Evolutionary conservation across 768 basidiomycete species (phyloP).

Genomic region (Amanita jacksonii): DNA sequence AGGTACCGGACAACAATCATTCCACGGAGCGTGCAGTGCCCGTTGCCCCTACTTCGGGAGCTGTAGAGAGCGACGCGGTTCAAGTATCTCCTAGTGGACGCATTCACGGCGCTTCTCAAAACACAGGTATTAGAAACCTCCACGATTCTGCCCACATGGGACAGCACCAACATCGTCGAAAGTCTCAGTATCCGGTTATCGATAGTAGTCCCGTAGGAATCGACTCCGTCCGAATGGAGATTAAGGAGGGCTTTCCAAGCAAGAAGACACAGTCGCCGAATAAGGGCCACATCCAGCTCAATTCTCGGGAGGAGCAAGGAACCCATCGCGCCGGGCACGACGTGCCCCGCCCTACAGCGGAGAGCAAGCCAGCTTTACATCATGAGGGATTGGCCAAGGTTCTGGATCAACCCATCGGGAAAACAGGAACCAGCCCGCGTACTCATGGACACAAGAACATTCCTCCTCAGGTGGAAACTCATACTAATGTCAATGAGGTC

Average conservation of each 20-base stretch:
- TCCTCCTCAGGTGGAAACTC: neutral
- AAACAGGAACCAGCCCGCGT: neutral
- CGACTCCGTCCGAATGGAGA: neutral
- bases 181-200: neutral
- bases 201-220: neutral
- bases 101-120: neutral
- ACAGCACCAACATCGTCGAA: neutral
- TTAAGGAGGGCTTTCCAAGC: neutral
- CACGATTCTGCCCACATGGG: neutral
- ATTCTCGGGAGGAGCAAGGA: neutral
- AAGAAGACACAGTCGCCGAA: neutral
- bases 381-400: constrained; percentile 6
- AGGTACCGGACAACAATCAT: neutral
- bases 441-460: neutral
- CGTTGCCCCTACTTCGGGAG: neutral
- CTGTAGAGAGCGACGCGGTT: neutral
- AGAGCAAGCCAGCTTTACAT: neutral
- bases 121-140: neutral
- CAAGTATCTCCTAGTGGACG: neutral
- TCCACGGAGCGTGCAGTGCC: neutral
- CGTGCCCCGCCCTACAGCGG: neutral
- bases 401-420: constrained; percentile 1
- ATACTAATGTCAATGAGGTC: neutral
- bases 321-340: neutral
- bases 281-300: neutral